Evolutionary conservation across 2,329 filamentous ascomycete species (phyloP).

Genomic region (Pyrenochaeta sp.): DNA sequence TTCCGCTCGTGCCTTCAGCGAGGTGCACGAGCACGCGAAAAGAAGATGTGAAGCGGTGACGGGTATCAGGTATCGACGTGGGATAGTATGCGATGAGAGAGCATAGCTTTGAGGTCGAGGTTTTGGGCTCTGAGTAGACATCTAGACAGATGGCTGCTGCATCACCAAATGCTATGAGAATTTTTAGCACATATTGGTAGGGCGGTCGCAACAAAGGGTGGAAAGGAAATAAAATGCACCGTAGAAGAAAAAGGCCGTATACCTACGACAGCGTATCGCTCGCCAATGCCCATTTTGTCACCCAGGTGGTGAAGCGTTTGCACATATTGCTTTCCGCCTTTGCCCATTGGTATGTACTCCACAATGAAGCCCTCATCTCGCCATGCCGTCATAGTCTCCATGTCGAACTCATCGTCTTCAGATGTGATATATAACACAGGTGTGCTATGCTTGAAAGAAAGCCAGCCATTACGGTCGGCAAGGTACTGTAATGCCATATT

Average conservation of each 20-base stretch:
- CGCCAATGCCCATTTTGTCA: slow-evolving; percentile 65
- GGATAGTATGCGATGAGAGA: slow-evolving; percentile 72
- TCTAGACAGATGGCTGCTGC: slow-evolving; percentile 68
- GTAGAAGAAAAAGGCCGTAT: slow-evolving; percentile 33
- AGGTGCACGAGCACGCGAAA: slow-evolving; percentile 66
- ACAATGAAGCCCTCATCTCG: slow-evolving; percentile 68
- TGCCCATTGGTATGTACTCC: slow-evolving; percentile 63
- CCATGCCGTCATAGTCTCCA: slow-evolving; percentile 63
- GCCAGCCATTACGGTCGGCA: slow-evolving; percentile 48
- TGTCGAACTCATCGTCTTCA: slow-evolving; percentile 64
- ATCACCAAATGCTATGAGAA: slow-evolving; percentile 64
- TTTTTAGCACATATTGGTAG: slow-evolving; percentile 6
- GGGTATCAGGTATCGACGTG: slow-evolving; percentile 62
- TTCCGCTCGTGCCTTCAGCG: slow-evolving; percentile 47
- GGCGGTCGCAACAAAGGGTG: not conserved
- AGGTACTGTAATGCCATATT: slow-evolving; percentile 48
- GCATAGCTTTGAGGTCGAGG: slow-evolving; percentile 59
- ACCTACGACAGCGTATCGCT: slow-evolving; percentile 71
- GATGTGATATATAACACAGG: slow-evolving; percentile 60
- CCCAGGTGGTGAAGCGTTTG: slow-evolving; percentile 59
- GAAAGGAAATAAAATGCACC: slow-evolving; percentile 2
- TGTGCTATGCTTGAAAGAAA: slow-evolving; percentile 53
- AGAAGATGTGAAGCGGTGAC: slow-evolving; percentile 53
- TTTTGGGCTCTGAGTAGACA: slow-evolving; percentile 64
- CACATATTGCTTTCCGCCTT: slow-evolving; percentile 59